Evolutionary conservation across 2,329 filamentous ascomycete species (phyloP).

Genomic region (Apiospora phragmitis): DNA sequence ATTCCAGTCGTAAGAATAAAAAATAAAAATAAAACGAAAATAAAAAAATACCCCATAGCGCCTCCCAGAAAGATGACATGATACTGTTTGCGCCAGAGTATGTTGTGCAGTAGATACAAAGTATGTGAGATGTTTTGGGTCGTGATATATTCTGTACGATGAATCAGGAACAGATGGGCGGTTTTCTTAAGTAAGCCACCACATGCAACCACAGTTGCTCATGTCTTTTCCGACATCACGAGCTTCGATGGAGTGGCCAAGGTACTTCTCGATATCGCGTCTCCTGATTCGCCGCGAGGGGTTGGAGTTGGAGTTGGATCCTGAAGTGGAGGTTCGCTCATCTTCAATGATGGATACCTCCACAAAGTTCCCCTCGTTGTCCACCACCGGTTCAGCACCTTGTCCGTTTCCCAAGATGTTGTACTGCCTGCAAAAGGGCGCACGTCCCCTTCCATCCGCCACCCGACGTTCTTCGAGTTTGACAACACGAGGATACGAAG

Average conservation of each 20-base stretch:
- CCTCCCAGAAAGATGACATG: neutral
- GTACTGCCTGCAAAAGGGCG: constrained; percentile 50
- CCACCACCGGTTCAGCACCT: constrained; percentile 35
- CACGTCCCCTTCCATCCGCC: constrained; percentile 28
- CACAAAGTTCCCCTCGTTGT: constrained; percentile 40
- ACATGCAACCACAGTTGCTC: constrained; percentile 55
- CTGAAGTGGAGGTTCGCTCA: constrained; percentile 22
- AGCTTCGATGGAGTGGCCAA: constrained; percentile 19
- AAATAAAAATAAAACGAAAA: constrained; percentile 11
- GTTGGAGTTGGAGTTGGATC: constrained; percentile 7
- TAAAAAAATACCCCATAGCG: constrained; percentile 8
- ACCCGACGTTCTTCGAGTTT: constrained; percentile 57
- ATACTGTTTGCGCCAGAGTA: constrained; percentile 4
- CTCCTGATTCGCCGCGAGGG: constrained; percentile 12
- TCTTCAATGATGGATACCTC: constrained; percentile 46
- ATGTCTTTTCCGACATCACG: constrained; percentile 35
- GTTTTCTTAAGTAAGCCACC: constrained; percentile 48
- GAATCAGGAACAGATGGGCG: neutral
- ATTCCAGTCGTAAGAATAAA: constrained; percentile 14
- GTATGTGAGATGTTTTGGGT: neutral
- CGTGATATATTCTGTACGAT: neutral
- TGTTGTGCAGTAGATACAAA: constrained; percentile 6
- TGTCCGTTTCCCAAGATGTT: constrained; percentile 41
- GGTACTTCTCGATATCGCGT: constrained; percentile 17
- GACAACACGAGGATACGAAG: constrained; percentile 50